Evolutionary conservation across 1,139 yeast genomes (phyloP), one percentile per base, ranked within the genome.

Genomic region (Pichia sp.): DNA sequence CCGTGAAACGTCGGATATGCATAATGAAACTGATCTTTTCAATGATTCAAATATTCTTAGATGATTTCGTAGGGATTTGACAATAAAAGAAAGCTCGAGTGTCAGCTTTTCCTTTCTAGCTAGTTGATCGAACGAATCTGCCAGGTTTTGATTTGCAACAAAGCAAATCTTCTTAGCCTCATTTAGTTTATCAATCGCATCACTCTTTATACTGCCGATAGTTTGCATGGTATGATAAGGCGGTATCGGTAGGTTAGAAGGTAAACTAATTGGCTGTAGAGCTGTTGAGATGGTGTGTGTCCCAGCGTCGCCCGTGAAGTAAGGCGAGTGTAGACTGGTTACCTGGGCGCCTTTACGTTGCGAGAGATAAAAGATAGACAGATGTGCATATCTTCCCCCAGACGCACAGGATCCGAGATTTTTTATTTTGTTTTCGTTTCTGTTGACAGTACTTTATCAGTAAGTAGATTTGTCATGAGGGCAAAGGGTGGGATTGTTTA

Each of bases 81-180:
- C 38, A 24, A 48, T 40, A n/a, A 24, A 48, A 4, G 45, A 20
- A 4, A 48, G 33, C 12, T 40, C 38, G 10, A 40, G n/a, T 2
- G 44, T 33, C 9, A 48, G 17, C 17, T 48, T 48, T 24, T 48
- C 50, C 8, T 40, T 40, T 8, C 24, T 14, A 4, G 34, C 42
- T 4, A 50, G n/a, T 7, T 16, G n/a, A 2, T 8, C 29, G 36
- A 14, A 49, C 1, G 47, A 42, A 4, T 42, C 40, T 6, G 38
- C 12, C 33, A 49, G 14, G 29, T 49, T 49, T 14, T 40, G 27
- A 53, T 71, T 70, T 8, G 76, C 74, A 38, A 65, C 67, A 46
- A 66, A 69, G 47, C 79, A 75, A 1, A 71, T 57, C 7, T 60
- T 55, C 52, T 73, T 73, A 0, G 78, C 75, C 24, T 67, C 64